Percentiles rank a stretch among this genome's conserved stretches.
These are phyloP conservation scores for Scutellaria baicalensis DNA, from an alignment of 257 asterid species.

Conservation along the genomic window DNA sequence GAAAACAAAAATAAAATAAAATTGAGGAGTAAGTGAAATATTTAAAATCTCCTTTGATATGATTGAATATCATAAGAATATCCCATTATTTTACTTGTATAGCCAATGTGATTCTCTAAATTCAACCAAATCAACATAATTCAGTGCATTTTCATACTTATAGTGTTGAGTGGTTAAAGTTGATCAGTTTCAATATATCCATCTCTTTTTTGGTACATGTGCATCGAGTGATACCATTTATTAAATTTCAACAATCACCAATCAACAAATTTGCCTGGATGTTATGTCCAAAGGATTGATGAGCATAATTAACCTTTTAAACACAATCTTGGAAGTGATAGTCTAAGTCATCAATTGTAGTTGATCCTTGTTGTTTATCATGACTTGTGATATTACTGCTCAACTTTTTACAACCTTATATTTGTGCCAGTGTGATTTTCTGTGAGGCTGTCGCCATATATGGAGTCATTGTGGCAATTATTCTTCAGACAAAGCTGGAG, in stretches of 20 bases:
- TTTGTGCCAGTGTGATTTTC: slow-evolving; percentile 70
- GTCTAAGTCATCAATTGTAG: not conserved
- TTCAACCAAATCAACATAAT: too few species aligned
- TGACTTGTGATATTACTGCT: not conserved
- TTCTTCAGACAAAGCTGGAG: slow-evolving; percentile 97
- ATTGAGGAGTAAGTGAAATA: too few species aligned
- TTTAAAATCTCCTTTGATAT: not conserved
- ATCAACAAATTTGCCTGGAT: not conserved
- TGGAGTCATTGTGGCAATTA: slow-evolving; percentile 98
- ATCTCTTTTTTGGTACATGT: too few species aligned
- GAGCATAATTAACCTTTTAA: not conserved
- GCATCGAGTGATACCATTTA: not conserved
- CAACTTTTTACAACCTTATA: slow-evolving; percentile 5
- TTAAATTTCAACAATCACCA: not conserved
- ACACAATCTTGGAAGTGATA: not conserved
- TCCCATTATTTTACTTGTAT: not conserved
- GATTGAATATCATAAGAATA: not conserved
- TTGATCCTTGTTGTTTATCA: not conserved
- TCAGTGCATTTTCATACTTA: too few species aligned
- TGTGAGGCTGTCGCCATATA: slow-evolving; percentile 99
- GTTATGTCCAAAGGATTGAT: not conserved
- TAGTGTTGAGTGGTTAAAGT: too few species aligned
- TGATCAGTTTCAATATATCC: too few species aligned
- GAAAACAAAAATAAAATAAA: too few species aligned
- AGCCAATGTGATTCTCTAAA: too few species aligned